These are phyloP conservation scores for Isoetes engelmannii DNA, from an alignment of 83 land plant genomes.

Conservation along the genomic window DNA sequence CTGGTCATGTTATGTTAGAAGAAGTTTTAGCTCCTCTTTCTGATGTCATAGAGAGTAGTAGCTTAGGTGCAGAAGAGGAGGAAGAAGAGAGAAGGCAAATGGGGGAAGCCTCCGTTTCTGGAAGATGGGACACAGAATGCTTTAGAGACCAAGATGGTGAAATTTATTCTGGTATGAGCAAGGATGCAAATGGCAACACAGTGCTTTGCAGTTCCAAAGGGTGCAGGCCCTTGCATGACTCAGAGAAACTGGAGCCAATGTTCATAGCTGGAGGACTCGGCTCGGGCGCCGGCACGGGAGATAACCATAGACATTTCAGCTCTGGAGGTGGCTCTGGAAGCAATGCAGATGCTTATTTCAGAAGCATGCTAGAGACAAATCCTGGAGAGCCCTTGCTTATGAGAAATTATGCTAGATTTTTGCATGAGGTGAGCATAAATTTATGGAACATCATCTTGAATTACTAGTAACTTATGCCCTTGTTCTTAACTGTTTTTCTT, in stretches of 20 bases:
- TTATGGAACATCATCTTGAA: not conserved
- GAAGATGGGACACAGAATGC: too few relatives aligned
- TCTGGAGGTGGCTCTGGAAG: not conserved
- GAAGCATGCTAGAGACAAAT: constrained; percentile 14
- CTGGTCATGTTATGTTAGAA: too few relatives aligned
- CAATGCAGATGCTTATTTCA: constrained; percentile 7
- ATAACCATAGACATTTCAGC: not conserved
- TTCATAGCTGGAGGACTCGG: not conserved
- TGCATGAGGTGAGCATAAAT: constrained; percentile 12
- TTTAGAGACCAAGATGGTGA: not conserved
- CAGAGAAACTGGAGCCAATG: not conserved
- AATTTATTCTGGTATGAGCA: not conserved
- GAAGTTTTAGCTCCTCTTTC: too few relatives aligned
- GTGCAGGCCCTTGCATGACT: constrained; percentile 4
- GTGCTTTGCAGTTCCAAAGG: not conserved
- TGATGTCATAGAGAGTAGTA: too few relatives aligned
- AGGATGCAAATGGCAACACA: not conserved
- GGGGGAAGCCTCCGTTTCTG: too few relatives aligned
- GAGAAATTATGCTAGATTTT: constrained; percentile 20
- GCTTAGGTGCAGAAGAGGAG: too few relatives aligned
- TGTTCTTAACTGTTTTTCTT: not conserved
- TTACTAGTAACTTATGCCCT: not conserved
- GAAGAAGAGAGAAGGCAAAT: too few relatives aligned
- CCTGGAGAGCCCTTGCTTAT: constrained; percentile 16
- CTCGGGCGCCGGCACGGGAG: too few relatives aligned